A percentile compares a stretch with the other conserved stretches of the same genome.
phyloP scores from a whole-genome alignment of 2,329 filamentous ascomycete species.

The Pseudomassariella vexata region DNA sequence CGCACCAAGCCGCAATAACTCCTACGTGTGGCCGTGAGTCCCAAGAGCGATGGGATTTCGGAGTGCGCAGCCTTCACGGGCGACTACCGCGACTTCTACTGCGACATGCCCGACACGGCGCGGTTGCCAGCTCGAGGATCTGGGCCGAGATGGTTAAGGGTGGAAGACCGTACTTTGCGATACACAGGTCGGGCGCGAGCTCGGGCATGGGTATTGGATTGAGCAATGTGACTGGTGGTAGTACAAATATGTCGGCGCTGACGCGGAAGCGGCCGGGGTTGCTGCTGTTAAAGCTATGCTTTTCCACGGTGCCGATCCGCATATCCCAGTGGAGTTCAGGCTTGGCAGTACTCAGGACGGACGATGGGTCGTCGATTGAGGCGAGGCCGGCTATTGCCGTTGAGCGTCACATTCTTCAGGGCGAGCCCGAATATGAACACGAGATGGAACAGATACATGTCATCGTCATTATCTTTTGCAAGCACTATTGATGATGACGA shows the following conservation, averaged over 20 bases:
- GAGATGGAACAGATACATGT: too few species aligned
- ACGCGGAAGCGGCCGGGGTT: conserved; percentile 24
- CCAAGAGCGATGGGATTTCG: conserved; percentile 24
- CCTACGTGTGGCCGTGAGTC: conserved; percentile 21
- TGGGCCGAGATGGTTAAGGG: conserved; percentile 20
- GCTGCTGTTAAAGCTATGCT: conserved; percentile 21
- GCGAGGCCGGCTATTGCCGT: too few species aligned
- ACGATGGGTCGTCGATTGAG: too few species aligned
- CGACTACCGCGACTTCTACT: conserved; percentile 25
- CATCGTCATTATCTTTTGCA: too few species aligned
- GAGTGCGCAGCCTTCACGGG: conserved; percentile 23
- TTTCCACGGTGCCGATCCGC: conserved; percentile 22
- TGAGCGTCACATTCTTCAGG: too few species aligned
- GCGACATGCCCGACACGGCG: conserved; percentile 25
- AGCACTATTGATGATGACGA: too few species aligned
- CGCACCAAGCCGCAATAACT: conserved; percentile 23
- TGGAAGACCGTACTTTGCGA: conserved; percentile 23
- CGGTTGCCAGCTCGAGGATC: conserved; percentile 16
- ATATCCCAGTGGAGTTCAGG: too few species aligned
- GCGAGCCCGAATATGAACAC: too few species aligned
- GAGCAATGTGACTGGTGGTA: too few species aligned
- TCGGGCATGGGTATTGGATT: too few species aligned
- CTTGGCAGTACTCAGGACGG: too few species aligned
- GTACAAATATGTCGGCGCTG: too few species aligned
- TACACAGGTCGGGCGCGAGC: conserved; percentile 21